phyloP scores from a whole-genome alignment of 176 grass and related monocot genomes.

The Carex parvula region DNA sequence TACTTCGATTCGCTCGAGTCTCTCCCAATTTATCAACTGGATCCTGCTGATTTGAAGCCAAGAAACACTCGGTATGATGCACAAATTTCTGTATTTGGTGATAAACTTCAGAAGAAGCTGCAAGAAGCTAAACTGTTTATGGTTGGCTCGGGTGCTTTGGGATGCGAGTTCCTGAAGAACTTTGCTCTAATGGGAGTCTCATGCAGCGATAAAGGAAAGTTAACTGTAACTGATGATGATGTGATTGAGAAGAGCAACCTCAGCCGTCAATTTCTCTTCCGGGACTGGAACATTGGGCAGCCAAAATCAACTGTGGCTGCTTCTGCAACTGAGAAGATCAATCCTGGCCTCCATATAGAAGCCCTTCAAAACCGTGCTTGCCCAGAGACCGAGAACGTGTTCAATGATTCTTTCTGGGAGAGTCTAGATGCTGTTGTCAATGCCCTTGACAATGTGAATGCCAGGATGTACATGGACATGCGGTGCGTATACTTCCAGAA shows the following conservation, averaged over 20 bases:
- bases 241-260: conserved; percentile 80
- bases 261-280: conserved; percentile 68
- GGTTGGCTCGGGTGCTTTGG: conserved; percentile 75
- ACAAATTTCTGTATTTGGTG: conserved; percentile 81
- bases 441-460: conserved; percentile 71
- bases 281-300: conserved; percentile 67
- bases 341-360: conserved; percentile 49
- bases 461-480: conserved; percentile 76
- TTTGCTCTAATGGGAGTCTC: conserved; percentile 79
- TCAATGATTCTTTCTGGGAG: conserved; percentile 74
- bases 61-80: conserved; percentile 65
- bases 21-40: conserved; percentile 53
- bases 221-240: conserved; percentile 85
- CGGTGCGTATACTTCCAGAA: conserved; percentile 84
- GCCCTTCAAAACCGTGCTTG: conserved; percentile 71
- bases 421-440: conserved; percentile 57
- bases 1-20: conserved; percentile 76
- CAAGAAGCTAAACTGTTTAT: conserved; percentile 67
- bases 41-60: conserved; percentile 61
- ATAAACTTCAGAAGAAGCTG: conserved; percentile 75
- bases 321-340: conserved; percentile 47
- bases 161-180: conserved; percentile 88
- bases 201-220: conserved; percentile 50
- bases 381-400: conserved; percentile 65
- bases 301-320: conserved; percentile 60